These are phyloP conservation scores for Arxiozyma slooffiae DNA, from an alignment of 1,139 yeast species.

Conservation along the genomic window DNA sequence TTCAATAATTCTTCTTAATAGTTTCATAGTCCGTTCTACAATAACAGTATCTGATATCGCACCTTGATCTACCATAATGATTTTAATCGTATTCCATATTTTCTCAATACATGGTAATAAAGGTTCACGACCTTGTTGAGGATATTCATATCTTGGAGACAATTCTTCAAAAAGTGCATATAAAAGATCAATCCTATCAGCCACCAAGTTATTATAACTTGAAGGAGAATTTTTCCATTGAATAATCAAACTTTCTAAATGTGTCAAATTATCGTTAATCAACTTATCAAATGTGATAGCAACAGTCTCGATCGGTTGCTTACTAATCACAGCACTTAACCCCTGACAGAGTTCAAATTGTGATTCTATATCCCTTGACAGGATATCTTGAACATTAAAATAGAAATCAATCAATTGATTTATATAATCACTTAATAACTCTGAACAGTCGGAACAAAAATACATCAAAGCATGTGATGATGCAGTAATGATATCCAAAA, in stretches of 20 bases:
- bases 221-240: constrained; percentile 26
- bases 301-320: constrained; percentile 40
- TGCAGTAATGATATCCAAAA: constrained; percentile 59
- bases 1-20: constrained; percentile 56
- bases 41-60: constrained; percentile 20
- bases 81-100: constrained; percentile 21
- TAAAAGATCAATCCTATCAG: constrained; percentile 67
- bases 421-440: constrained; percentile 53
- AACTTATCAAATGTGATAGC: constrained; percentile 46
- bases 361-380: constrained; percentile 51
- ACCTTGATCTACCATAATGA: constrained; percentile 18
- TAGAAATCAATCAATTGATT: constrained; percentile 73
- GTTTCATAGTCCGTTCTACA: constrained; percentile 64
- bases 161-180: constrained; percentile 62
- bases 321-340: constrained; percentile 68
- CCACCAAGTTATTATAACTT: constrained; percentile 40
- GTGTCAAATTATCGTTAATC: constrained; percentile 54
- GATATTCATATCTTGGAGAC: constrained; percentile 34
- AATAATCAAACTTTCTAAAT: constrained; percentile 31
- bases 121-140: constrained; percentile 27
- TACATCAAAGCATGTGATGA: constrained; percentile 92
- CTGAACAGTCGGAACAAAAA: constrained; percentile 85
- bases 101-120: constrained; percentile 21
- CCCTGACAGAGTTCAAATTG: constrained; percentile 82
- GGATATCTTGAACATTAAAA: constrained; percentile 43